Base-by-base conservation (phyloP, 805 yeast genomes). In the Lipomyces orientalis region DNA sequence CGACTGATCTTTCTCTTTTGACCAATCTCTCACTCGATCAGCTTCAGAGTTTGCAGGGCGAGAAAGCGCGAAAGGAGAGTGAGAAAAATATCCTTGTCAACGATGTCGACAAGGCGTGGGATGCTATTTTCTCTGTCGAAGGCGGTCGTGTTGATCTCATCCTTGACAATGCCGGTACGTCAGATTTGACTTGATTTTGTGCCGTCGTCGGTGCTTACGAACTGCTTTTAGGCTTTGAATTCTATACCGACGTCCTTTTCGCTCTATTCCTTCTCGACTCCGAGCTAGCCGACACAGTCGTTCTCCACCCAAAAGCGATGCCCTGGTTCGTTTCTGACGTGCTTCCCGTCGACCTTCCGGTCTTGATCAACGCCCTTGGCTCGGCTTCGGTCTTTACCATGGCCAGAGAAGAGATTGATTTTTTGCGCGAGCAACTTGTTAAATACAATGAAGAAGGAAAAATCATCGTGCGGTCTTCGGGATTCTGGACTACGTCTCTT, bases 271-370 rank as follows among this genome's bases (percentile, higher is more conserved):
- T 90, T 68, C 79, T 95, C 31, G 97, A 93, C 73, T 79, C 90
- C 16, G 85, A 86, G n/a, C 77, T 93, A 29, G 88, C 86, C 16
- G 80, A 81, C 29, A 81, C 85, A 64, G 86, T 94, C 68, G 88
- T 87, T 25, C 62, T 74, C 25, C 99, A 95, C 78, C 92, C 97
- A 71, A 95, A 95, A 78, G 86, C 87, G 61, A 85, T 93, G 67
- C 98, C 98, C 43, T 95, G 98, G 96, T 94, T 95, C 89, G 98
- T 95, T 22, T 91, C 97, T 73, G 99, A 95, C 78, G 96, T 95
- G 8, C 87, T 93, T 87, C 86, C 91, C 35, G 88, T 87, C 75
- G 99, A 95, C 79, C 87, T 91, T 68, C 67, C 60, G 25, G 61
- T 69, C 34, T 22, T 82, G 52, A 61, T 73, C 54, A 56, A 64